A percentile compares a stretch with the other conserved stretches of the same genome.
Evolutionary conservation across 2,329 filamentous ascomycete genomes (phyloP).

Genomic region (Fusarium stilboides): DNA sequence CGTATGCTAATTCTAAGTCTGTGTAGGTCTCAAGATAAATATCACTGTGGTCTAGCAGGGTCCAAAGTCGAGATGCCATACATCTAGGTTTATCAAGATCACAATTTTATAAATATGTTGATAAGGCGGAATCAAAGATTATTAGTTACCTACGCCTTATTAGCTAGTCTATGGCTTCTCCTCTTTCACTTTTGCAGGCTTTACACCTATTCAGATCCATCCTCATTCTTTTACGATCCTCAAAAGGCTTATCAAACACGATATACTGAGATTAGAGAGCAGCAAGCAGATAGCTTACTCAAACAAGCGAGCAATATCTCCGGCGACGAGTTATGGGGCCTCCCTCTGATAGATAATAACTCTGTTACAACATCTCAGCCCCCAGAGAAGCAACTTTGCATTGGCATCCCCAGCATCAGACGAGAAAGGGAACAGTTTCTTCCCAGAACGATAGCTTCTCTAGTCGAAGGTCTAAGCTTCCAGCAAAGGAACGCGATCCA

Average conservation of each 20-base stretch:
- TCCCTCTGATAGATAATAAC: background rate
- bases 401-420: conserved; percentile 52
- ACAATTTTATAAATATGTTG: background rate
- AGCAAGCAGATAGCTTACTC: conserved; percentile 46
- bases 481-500: conserved; percentile 49
- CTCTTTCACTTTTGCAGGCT: conserved; percentile 44
- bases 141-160: background rate
- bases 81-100: no score
- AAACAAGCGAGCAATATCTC: conserved; percentile 5
- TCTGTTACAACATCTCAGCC: background rate
- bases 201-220: conserved; percentile 46
- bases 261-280: conserved; percentile 46
- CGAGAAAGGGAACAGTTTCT: conserved; percentile 49
- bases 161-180: conserved; percentile 36
- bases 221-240: conserved; percentile 48
- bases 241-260: conserved; percentile 43
- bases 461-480: conserved; percentile 49
- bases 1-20: no score
- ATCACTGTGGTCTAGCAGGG: fast-evolving
- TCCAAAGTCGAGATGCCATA: fast-evolving
- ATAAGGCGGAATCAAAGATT: background rate
- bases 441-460: conserved; percentile 47
- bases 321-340: background rate
- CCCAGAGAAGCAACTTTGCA: conserved; percentile 26
- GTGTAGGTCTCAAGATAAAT: background rate